phyloP scores from a whole-genome alignment of 768 basidiomycete species.

The Galerina marginata region DNA sequence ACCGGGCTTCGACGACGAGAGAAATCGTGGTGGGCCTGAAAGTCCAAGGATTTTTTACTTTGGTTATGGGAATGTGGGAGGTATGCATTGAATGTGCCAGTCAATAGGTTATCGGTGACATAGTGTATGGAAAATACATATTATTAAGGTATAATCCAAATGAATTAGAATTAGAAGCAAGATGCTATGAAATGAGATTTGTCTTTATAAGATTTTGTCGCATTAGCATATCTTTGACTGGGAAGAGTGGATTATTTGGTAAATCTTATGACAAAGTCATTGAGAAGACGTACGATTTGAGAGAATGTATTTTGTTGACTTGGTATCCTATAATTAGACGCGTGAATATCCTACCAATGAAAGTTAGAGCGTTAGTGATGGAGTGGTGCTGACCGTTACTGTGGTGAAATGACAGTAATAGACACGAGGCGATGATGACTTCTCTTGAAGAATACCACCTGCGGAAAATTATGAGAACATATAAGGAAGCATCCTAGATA shows the following conservation, averaged over 20 bases:
- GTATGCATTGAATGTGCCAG: too few relatives aligned
- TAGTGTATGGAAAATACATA: background rate
- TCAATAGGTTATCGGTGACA: too few relatives aligned
- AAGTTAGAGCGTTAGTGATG: background rate
- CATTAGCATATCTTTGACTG: constrained; percentile 55
- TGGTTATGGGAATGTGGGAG: too few relatives aligned
- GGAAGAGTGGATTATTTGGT: background rate
- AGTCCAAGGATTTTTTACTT: too few relatives aligned
- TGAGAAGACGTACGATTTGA: constrained; percentile 40
- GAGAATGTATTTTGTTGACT: constrained; percentile 59
- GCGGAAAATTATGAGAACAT: constrained; percentile 1
- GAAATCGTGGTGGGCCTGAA: too few relatives aligned
- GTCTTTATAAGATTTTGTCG: constrained; percentile 46
- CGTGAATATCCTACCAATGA: constrained; percentile 8
- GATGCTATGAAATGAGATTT: constrained; percentile 35
- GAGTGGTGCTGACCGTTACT: constrained; percentile 55
- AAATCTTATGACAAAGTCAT: background rate
- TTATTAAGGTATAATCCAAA: background rate
- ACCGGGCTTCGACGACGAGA: too few relatives aligned
- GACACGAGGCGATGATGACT: constrained; percentile 48
- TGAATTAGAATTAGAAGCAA: background rate
- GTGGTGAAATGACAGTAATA: constrained; percentile 74
- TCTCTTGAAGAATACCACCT: constrained; percentile 50
- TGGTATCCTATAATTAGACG: constrained; percentile 50
- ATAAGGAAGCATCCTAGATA: background rate